phyloP scores from a whole-genome alignment of 1,284 basidiomycete species.

The Moniliella sp. region DNA sequence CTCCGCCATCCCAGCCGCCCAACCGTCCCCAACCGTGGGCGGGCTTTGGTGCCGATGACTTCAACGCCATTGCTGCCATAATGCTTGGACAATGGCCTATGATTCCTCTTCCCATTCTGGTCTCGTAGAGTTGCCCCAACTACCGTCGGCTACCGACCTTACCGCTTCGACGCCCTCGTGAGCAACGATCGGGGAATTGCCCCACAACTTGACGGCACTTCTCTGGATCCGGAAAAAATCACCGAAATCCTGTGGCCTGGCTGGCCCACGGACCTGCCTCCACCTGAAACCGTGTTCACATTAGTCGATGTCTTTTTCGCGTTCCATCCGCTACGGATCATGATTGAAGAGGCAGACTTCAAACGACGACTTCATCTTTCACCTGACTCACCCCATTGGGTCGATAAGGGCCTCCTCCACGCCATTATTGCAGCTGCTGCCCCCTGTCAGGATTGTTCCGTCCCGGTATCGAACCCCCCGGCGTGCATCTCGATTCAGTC shows the following conservation, averaged over 20 bases:
- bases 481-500: background rate
- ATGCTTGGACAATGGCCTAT: background rate
- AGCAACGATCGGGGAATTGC: conserved; percentile 3
- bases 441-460: conserved; percentile 3
- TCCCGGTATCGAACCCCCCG: background rate
- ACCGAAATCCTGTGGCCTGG: conserved; percentile 4
- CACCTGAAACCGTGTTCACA: conserved; percentile 2
- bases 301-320: conserved; percentile 5
- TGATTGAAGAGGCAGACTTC: conserved; percentile 5
- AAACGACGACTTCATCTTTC: conserved; percentile 2
- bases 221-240: conserved; percentile 2
- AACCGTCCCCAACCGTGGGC: no score
- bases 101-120: background rate
- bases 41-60: no score
- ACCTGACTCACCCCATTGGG: conserved; percentile 1
- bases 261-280: conserved; percentile 4
- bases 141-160: background rate
- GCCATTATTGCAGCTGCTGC: conserved; percentile 4
- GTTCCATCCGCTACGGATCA: conserved; percentile 2
- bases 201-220: no score
- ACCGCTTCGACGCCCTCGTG: background rate
- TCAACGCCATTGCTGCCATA: background rate
- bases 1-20: no score
- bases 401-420: conserved; percentile 2
- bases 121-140: background rate